Evolutionary conservation across 2,329 filamentous ascomycete species (phyloP).

Genomic region (Tolypocladium inflatum): DNA sequence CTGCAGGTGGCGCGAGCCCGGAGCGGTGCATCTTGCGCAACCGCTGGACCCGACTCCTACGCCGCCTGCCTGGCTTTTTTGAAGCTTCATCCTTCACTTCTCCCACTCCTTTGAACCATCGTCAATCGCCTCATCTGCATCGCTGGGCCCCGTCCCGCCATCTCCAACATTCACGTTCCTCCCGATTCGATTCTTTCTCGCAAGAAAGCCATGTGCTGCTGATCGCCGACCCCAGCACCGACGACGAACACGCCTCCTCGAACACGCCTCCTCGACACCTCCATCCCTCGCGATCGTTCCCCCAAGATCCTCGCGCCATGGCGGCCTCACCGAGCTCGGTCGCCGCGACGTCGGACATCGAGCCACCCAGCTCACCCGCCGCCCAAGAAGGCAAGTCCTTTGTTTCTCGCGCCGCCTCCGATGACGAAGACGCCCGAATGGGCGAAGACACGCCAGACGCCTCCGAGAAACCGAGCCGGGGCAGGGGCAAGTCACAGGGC

Average conservation of each 20-base stretch:
- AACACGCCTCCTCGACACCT: not conserved
- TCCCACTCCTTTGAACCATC: not conserved
- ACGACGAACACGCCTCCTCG: not conserved
- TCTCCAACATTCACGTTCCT: not conserved
- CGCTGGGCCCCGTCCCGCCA: not conserved
- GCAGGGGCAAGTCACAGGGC: conserved; percentile 24
- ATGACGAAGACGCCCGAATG: conserved; percentile 38
- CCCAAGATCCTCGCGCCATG: conserved; percentile 16
- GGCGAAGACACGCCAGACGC: conserved; percentile 33
- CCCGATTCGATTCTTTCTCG: not conserved
- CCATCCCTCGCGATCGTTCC: not conserved
- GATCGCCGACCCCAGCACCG: not conserved
- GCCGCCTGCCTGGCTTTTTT: not conserved
- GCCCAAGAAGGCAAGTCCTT: conserved; percentile 35
- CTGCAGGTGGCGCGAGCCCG: not conserved
- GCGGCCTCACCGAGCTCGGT: conserved; percentile 30
- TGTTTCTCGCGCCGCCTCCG: conserved; percentile 31
- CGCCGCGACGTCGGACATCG: conserved; percentile 34
- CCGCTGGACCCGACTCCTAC: not conserved
- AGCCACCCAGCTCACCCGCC: conserved; percentile 35
- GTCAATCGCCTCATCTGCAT: not conserved
- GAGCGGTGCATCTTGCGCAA: not conserved
- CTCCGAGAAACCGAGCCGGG: conserved; percentile 26
- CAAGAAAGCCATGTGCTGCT: not conserved
- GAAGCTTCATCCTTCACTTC: not conserved